These are phyloP conservation scores for Arthrobotrys pseudoclavata DNA, from an alignment of 2,329 filamentous ascomycete species.

Conservation along the genomic window DNA sequence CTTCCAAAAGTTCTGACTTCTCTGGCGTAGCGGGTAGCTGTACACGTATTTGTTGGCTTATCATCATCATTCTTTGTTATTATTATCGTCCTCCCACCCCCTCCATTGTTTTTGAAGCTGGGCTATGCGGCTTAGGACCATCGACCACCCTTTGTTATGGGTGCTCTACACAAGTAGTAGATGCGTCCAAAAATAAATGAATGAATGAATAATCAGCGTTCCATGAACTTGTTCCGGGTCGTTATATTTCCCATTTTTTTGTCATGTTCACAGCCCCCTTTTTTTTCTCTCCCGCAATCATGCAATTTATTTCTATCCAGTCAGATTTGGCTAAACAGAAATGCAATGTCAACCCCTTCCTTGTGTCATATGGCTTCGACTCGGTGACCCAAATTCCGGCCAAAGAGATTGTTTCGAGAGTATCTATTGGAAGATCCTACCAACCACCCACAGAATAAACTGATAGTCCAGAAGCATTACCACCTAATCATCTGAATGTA, in stretches of 20 bases:
- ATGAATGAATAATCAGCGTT: too few species aligned
- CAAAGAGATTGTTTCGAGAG: neutral
- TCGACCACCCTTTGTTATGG: neutral
- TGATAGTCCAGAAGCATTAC: neutral
- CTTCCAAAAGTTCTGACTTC: slow-evolving; percentile 37
- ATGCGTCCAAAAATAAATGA: too few species aligned
- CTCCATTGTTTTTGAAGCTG: neutral
- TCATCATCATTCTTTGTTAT: neutral
- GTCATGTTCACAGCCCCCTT: too few species aligned
- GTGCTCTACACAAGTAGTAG: too few species aligned
- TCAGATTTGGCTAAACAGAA: neutral
- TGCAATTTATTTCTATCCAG: neutral
- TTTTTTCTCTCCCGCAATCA: too few species aligned
- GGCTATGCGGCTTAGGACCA: neutral
- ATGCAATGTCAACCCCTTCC: neutral
- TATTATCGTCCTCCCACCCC: neutral
- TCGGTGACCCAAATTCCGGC: neutral
- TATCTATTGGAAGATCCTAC: neutral
- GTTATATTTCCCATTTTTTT: too few species aligned
- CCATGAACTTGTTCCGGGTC: too few species aligned
- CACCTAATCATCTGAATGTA: neutral
- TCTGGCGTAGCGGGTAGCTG: slow-evolving; percentile 37
- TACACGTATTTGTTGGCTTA: slow-evolving; percentile 8
- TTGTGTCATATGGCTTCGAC: neutral
- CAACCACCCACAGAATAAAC: neutral